Conservation (phyloP, 768 basidiomycete species). For the Tylopilus vinaceipallidus region DNA sequence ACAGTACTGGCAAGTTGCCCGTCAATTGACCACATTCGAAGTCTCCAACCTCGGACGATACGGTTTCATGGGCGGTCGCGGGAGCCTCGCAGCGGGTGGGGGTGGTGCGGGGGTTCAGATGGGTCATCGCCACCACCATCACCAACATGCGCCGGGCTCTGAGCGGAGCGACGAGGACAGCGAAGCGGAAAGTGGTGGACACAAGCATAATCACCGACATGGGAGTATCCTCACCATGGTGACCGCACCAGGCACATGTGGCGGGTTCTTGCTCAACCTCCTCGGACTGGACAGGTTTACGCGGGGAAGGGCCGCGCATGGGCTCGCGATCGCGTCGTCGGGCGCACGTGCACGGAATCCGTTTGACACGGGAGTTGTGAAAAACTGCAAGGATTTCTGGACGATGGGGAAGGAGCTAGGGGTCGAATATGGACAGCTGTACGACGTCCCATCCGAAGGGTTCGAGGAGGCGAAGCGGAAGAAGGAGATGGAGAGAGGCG, state of each 20-base stretch:
- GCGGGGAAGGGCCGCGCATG: conserved; percentile 83
- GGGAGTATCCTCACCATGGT: conserved; percentile 35
- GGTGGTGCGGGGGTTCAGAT: conserved; percentile 63
- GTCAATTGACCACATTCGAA: conserved; percentile 95
- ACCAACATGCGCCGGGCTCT: conserved; percentile 30
- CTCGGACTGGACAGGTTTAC: conserved; percentile 95
- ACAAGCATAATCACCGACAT: conserved; percentile 47
- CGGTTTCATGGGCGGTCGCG: conserved; percentile 95
- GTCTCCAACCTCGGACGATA: conserved; percentile 93
- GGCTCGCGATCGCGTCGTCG: conserved; percentile 64
- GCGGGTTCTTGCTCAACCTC: conserved; percentile 79
- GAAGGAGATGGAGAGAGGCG: conserved; percentile 47
- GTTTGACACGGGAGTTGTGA: conserved; percentile 77
- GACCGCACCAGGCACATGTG: conserved; percentile 34
- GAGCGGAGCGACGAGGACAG: conserved; percentile 49
- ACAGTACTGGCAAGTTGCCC: conserved; percentile 89
- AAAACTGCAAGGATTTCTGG: conserved; percentile 96
- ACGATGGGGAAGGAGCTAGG: conserved; percentile 78
- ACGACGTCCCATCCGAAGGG: conserved; percentile 87
- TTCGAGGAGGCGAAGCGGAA: conserved; percentile 70
- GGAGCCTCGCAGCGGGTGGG: conserved; percentile 58
- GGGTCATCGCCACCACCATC: conserved; percentile 67
- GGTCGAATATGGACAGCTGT: conserved; percentile 86
- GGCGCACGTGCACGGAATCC: conserved; percentile 76
- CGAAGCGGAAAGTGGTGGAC: conserved; percentile 31